Evolutionary conservation across 305 asterid species (phyloP).

Genomic region (Galium porrigens): DNA sequence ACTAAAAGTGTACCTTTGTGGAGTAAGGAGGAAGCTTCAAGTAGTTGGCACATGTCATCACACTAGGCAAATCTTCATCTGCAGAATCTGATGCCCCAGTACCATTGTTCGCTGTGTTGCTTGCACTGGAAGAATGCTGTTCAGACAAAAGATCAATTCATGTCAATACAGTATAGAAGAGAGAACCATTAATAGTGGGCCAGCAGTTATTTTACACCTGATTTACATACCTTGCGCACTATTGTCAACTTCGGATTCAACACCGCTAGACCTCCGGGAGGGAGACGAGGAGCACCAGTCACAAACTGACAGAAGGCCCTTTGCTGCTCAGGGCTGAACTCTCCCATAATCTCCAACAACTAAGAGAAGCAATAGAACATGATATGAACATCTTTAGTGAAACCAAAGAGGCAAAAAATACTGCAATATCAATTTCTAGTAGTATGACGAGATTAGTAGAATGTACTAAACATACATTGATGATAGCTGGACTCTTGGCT

Average conservation of each 20-base stretch:
- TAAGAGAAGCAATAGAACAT: constrained; percentile 19
- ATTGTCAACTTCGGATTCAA: constrained; percentile 91
- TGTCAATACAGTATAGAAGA: background rate
- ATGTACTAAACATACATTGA: constrained; percentile 34
- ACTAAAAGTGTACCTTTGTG: constrained; percentile 43
- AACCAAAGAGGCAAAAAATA: background rate
- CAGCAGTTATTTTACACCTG: background rate
- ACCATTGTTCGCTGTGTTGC: constrained; percentile 37
- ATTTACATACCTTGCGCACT: constrained; percentile 71
- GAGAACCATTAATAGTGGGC: background rate
- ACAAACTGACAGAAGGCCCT: constrained; percentile 94
- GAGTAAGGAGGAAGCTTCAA: constrained; percentile 97
- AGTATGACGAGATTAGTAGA: background rate
- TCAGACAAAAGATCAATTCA: constrained; percentile 5
- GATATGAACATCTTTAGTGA: background rate
- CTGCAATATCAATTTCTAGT: background rate
- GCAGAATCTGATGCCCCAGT: constrained; percentile 65
- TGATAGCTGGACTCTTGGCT: constrained; percentile 81
- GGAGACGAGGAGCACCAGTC: constrained; percentile 98
- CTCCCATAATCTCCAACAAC: constrained; percentile 97
- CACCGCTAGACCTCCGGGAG: constrained; percentile 91
- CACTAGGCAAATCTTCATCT: constrained; percentile 92
- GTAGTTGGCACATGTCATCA: constrained; percentile 98
- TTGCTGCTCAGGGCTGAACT: constrained; percentile 81
- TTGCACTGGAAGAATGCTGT: constrained; percentile 72